Base-by-base conservation (phyloP, 2,329 filamentous ascomycete genomes). In the Mariannaea elegans region DNA sequence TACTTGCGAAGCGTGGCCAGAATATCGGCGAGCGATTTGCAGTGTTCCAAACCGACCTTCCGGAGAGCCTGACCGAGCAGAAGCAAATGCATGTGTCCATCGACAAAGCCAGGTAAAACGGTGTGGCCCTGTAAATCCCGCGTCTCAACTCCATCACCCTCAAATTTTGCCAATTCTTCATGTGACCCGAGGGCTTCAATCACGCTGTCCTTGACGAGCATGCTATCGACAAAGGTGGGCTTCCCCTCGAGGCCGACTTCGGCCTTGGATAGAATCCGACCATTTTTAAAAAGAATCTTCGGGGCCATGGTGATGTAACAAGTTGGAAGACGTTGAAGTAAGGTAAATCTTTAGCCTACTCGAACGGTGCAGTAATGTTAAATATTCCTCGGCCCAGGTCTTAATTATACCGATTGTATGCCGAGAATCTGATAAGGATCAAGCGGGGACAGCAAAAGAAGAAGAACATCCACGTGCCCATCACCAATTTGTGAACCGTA, bases 11-110 rank as follows among this genome's bases (percentile, higher is more conserved):
- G 81, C 8, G 78, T 74, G 2, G 68, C 62, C 10, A 81, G 76
- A 32, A 87, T 85, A 23, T 86, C 84, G 1, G 76, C 76, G 1
- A 85, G 68, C 45, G 73, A 77, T 61, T 77, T 78, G 69, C 84
- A 85, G 14, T 76, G 72, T 18, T 81, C 79, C 2, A 87, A 72
- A 19, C 76, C 74, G 18, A 84, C 75, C 67, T 86, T 86, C 24
- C 76, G 78, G 16, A 87, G 75, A 0, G 82, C 80, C 61, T 85
- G 82, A 1, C 84, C 84, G 1, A 85, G 76, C 9, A 84, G 75
- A 0, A 87, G 76, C 9, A 87, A 76, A 65, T 87, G 84, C 72
- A 85, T 79, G 61, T 87, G 84, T 6, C 82, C 83, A 59, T 87
- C 84, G 36, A 87, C 81, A 72, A 87, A 87, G 13, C 84, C 80